These are phyloP conservation scores for Leccinum colubrinum DNA, from an alignment of 1,284 basidiomycete genomes.

Conservation along the genomic window DNA sequence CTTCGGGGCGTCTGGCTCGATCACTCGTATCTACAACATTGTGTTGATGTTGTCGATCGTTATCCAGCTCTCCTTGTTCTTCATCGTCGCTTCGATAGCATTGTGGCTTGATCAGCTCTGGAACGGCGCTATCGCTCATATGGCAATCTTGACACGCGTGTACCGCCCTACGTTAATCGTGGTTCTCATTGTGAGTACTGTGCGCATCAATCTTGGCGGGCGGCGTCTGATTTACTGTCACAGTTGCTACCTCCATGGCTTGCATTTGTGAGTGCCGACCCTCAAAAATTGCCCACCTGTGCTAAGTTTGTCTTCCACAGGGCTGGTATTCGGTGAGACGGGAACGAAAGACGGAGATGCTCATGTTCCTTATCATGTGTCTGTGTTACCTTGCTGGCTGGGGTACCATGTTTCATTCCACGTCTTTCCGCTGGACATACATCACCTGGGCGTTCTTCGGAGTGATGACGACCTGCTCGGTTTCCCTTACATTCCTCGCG, in stretches of 20 bases:
- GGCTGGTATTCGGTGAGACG: conserved; percentile 75
- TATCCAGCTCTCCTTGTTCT: conserved; percentile 75
- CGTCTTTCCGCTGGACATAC: conserved; percentile 75
- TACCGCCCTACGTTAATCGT: conserved; percentile 59
- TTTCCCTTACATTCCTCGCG: conserved; percentile 43
- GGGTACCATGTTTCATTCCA: conserved; percentile 68
- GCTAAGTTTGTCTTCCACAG: conserved; percentile 33
- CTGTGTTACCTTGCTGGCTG: conserved; percentile 62
- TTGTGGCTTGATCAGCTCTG: conserved; percentile 77
- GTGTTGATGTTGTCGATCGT: conserved; percentile 69
- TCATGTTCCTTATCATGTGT: conserved; percentile 61
- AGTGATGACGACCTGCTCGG: conserved; percentile 57
- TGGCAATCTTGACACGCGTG: conserved; percentile 40
- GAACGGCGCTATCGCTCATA: conserved; percentile 58
- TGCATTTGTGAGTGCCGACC: conserved; percentile 41
- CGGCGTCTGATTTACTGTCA: conserved; percentile 9
- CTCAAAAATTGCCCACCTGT: neutral
- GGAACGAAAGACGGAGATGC: conserved; percentile 58
- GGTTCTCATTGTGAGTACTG: conserved; percentile 53
- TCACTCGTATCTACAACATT: conserved; percentile 72
- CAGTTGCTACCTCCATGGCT: conserved; percentile 72
- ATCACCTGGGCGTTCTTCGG: conserved; percentile 72
- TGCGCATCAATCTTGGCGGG: neutral
- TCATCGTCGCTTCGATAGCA: conserved; percentile 65
- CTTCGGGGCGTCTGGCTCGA: conserved; percentile 71